Evolutionary conservation across 228 moss, liverwort and hornwort species (phyloP), one percentile per base, ranked within the genome.

Genomic region (Sphagnum magellanicum): DNA sequence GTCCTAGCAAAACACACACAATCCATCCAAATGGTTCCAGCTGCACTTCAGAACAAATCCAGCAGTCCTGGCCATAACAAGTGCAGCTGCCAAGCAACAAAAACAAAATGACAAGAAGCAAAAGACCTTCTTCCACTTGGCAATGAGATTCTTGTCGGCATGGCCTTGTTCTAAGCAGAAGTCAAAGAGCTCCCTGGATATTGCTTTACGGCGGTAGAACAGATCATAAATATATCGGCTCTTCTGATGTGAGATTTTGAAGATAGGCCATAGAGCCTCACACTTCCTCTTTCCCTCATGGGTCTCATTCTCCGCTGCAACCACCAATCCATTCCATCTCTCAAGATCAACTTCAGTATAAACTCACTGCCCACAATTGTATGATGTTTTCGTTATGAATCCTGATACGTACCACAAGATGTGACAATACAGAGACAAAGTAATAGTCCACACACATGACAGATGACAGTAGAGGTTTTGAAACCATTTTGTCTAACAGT

Each of bases 281-380:
- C 98, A 98, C 65, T 93, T 98, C 75, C 98, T 84, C 83, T 94
- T 98, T 62, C 98, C 98, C 74, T 98, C 98, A 58, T 98, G 98
- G 16, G 98, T 92, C 68, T 98, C 98, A 79, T 98, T 98, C 73
- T 98, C 98, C 70, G 93, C 98, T 96, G 89, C 77, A 74, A 10
- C 59, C 65, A 62, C 70, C 75, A 67, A 59, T 66, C 50, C 51
- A n/a, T 10, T 10, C 11, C 13, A 3, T 17, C 50, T 4, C n/a
- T 53, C 71, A 32, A 6, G 32, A 16, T 47, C 15, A 46, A 14
- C 61, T 8, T n/a, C 16, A 17, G 16, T 46, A 47, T 32, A 32
- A 2, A 32, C 32, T 32, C 32, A 32, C 32, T 32, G 32, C 32
- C 32, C 32, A 32, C 32, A 32, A 32, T 32, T 32, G 32, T 32